Conservation (phyloP, 441 rosid genomes). For the Rhodomyrtus psidioides region DNA sequence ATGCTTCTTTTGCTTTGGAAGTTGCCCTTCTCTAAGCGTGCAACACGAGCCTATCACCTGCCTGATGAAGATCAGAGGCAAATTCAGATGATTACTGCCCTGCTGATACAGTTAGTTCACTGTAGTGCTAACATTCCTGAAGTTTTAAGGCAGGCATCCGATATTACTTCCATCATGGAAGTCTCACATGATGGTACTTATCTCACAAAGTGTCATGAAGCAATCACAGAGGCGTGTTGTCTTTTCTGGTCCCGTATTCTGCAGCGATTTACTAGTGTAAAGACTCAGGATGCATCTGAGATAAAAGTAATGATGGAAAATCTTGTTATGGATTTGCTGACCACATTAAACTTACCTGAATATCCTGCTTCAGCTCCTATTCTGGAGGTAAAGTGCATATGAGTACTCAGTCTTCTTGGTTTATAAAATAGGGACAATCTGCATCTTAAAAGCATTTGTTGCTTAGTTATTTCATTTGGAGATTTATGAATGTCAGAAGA, state of each 20-base stretch:
- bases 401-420: not conserved
- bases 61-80: conserved; percentile 99
- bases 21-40: conserved; percentile 87
- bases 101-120: conserved; percentile 95
- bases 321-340: conserved; percentile 82
- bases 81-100: conserved; percentile 94
- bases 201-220: conserved; percentile 70
- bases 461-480: not conserved
- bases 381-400: conserved; percentile 61
- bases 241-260: conserved; percentile 97
- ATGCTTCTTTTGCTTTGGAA: conserved; percentile 83
- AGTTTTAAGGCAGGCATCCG: conserved; percentile 55
- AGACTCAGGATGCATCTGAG: conserved; percentile 95
- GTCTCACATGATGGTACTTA: conserved; percentile 66
- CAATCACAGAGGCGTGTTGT: conserved; percentile 84
- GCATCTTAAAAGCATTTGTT: not conserved
- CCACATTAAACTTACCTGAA: conserved; percentile 89
- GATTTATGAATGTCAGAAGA: not conserved
- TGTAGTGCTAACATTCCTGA: conserved; percentile 89
- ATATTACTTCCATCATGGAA: conserved; percentile 54
- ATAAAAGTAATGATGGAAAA: conserved; percentile 88
- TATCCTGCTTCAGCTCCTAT: conserved; percentile 93
- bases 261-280: conserved; percentile 80
- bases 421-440: not conserved
- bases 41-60: conserved; percentile 72